Evolutionary conservation across 2,329 filamentous ascomycete genomes (phyloP).

Genomic region (Ilyonectria destructans): DNA sequence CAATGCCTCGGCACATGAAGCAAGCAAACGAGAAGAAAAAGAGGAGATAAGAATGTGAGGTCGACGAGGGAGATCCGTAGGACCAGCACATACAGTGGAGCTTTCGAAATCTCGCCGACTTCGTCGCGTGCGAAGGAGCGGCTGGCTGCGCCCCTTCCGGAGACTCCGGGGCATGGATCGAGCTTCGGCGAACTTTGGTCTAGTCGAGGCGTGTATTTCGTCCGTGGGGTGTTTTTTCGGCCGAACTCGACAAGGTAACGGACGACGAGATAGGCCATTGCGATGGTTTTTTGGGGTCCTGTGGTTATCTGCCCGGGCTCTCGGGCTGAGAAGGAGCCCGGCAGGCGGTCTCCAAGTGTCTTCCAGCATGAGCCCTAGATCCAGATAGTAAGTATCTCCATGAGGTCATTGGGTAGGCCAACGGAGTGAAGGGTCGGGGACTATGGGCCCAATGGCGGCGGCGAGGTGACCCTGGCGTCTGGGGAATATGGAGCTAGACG

Average conservation of each 20-base stretch:
- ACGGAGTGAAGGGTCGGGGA: constrained; percentile 28
- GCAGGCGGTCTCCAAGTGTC: neutral
- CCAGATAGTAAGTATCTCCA: constrained; percentile 20
- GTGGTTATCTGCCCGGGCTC: neutral
- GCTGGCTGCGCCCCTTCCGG: constrained; percentile 45
- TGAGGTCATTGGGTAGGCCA: constrained; percentile 46
- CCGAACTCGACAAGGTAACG: neutral
- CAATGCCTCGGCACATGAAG: constrained; percentile 31
- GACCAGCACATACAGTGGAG: constrained; percentile 39
- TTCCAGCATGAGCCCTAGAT: neutral
- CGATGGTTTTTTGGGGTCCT: neutral
- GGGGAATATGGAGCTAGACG: constrained; percentile 37
- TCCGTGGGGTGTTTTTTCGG: constrained; percentile 23
- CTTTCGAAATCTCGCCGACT: constrained; percentile 35
- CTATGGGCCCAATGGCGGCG: constrained; percentile 38
- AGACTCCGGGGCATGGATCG: constrained; percentile 45
- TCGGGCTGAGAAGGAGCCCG: constrained; percentile 1
- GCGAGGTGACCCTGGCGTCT: constrained; percentile 26
- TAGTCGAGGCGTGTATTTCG: constrained; percentile 2
- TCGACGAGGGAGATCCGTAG: constrained; percentile 35
- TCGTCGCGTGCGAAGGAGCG: constrained; percentile 28
- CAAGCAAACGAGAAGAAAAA: constrained; percentile 15
- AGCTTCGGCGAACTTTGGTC: constrained; percentile 33
- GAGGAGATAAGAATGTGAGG: constrained; percentile 29
- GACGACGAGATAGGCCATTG: neutral